A percentile compares a stretch with the other conserved stretches of the same genome.
These are phyloP conservation scores for Alternaria panax DNA, from an alignment of 2,329 filamentous ascomycete species.

Conservation along the genomic window DNA sequence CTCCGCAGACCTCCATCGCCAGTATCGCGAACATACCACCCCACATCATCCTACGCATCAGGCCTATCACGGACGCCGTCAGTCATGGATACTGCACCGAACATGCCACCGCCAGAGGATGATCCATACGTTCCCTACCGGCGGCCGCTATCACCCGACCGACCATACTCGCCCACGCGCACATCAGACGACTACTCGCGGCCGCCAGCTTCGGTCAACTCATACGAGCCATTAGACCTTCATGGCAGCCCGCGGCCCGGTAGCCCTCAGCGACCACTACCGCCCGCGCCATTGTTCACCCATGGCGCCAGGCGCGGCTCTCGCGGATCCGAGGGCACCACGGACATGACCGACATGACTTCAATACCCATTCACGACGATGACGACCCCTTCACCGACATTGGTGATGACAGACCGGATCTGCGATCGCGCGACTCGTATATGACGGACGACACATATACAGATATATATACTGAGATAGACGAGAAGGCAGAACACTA, in stretches of 20 bases:
- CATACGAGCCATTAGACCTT: conserved; percentile 86
- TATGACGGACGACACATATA: conserved; percentile 67
- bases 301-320: conserved; percentile 56
- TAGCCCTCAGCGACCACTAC: conserved; percentile 84
- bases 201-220: conserved; percentile 72
- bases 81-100: conserved; percentile 59
- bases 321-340: conserved; percentile 53
- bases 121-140: conserved; percentile 71
- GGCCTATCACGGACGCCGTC: conserved; percentile 57
- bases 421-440: conserved; percentile 70
- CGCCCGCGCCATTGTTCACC: conserved; percentile 85
- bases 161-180: conserved; percentile 63
- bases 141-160: conserved; percentile 59
- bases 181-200: conserved; percentile 70
- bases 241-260: conserved; percentile 90
- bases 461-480: conserved; percentile 55
- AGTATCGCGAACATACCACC: conserved; percentile 57
- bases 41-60: conserved; percentile 54
- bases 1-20: conserved; percentile 52
- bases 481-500: conserved; percentile 77
- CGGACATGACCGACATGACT: conserved; percentile 73
- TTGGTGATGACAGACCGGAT: conserved; percentile 64
- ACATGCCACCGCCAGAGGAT: conserved; percentile 63
- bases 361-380: conserved; percentile 71
- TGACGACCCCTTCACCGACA: conserved; percentile 75